phyloP scores from a whole-genome alignment of 495 filamentous ascomycete species.

The Wilcoxina mikolae region DNA sequence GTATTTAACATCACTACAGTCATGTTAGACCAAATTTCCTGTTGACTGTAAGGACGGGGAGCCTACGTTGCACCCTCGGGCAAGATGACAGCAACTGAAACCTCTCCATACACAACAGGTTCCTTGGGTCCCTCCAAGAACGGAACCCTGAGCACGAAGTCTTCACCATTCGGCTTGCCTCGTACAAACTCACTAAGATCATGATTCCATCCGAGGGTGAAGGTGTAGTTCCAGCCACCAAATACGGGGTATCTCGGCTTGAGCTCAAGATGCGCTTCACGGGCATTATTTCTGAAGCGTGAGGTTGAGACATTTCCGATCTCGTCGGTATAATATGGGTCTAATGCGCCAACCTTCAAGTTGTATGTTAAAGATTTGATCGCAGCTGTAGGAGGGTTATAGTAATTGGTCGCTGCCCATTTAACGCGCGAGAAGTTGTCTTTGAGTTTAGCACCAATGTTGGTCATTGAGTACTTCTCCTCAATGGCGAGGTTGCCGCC shows the following conservation, averaged over 20 bases:
- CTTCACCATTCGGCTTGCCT: constrained; percentile 39
- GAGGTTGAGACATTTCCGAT: constrained; percentile 96
- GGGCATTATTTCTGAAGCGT: constrained; percentile 60
- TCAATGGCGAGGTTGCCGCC: constrained; percentile 90
- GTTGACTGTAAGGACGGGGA: constrained; percentile 17
- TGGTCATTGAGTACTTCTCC: constrained; percentile 79
- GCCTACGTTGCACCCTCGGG: constrained; percentile 85
- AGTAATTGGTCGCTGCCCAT: constrained; percentile 63
- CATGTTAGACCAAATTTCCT: constrained; percentile 21
- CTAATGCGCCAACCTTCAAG: constrained; percentile 56
- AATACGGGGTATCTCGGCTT: constrained; percentile 88
- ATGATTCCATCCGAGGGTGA: constrained; percentile 87
- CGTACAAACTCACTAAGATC: constrained; percentile 62
- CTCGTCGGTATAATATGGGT: constrained; percentile 90
- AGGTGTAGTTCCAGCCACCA: constrained; percentile 94
- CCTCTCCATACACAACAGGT: constrained; percentile 69
- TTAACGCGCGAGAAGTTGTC: constrained; percentile 76
- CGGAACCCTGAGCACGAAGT: constrained; percentile 83
- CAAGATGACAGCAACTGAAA: constrained; percentile 65
- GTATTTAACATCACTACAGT: constrained; percentile 50
- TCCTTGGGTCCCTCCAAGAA: constrained; percentile 92
- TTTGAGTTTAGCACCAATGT: constrained; percentile 68
- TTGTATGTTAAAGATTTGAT: constrained; percentile 71
- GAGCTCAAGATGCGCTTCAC: constrained; percentile 72
- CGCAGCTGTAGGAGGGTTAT: constrained; percentile 57